Percentiles rank a stretch among this genome's conserved stretches.
These are phyloP conservation scores for Dendrobium catenatum DNA, from an alignment of 106 monocot genomes.

Conservation along the genomic window DNA sequence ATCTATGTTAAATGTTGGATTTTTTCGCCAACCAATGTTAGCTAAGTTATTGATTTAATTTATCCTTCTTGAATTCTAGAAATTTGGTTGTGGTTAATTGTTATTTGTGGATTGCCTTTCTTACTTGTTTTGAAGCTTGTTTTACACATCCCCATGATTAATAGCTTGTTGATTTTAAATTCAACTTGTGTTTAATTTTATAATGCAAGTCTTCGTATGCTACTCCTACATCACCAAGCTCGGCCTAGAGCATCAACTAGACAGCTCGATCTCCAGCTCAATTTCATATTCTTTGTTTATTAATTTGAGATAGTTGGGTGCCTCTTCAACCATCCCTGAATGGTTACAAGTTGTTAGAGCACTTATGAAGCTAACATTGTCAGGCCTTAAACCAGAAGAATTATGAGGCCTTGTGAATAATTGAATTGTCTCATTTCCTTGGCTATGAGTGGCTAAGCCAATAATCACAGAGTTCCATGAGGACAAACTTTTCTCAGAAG, in stretches of 20 bases:
- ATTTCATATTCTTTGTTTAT: constrained; percentile 27
- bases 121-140: too few relatives aligned
- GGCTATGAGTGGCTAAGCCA: constrained; percentile 35
- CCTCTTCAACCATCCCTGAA: constrained; percentile 35
- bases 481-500: constrained; percentile 15
- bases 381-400: constrained; percentile 16
- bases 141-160: too few relatives aligned
- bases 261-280: constrained; percentile 31
- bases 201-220: too few relatives aligned
- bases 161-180: too few relatives aligned
- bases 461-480: constrained; percentile 56
- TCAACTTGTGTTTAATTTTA: too few relatives aligned
- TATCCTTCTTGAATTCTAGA: too few relatives aligned
- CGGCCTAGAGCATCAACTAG: constrained; percentile 47
- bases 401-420: constrained; percentile 26
- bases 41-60: too few relatives aligned
- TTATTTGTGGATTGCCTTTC: too few relatives aligned
- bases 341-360: constrained; percentile 48
- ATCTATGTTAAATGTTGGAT: too few relatives aligned
- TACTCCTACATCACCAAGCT: constrained; percentile 4
- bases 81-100: too few relatives aligned
- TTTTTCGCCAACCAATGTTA: too few relatives aligned
- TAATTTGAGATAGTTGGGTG: constrained; percentile 17
- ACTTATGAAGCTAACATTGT: constrained; percentile 41
- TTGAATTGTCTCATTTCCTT: constrained; percentile 22